Conservation (phyloP, 2,329 filamentous ascomycete species). For the Aspergillus sp. region DNA sequence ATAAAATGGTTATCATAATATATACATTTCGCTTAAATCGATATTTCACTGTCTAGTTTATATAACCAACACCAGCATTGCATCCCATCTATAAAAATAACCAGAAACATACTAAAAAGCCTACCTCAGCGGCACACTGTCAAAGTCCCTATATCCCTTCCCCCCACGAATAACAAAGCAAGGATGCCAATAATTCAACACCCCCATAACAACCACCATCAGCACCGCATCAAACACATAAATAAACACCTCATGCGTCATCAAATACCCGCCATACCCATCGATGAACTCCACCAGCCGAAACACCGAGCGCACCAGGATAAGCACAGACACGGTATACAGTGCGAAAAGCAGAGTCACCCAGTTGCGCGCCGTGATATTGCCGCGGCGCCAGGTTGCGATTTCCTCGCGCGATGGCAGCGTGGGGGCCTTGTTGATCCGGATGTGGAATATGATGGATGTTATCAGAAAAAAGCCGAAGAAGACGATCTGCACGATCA, state of each 20-base stretch:
- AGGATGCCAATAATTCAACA: conserved; percentile 12
- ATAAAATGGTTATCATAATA: too few species aligned
- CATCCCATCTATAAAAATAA: background rate
- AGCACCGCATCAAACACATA: conserved; percentile 10
- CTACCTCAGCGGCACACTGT: background rate
- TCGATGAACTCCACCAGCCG: conserved; percentile 10
- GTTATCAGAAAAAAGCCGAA: conserved; percentile 58
- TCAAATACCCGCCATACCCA: conserved; percentile 6
- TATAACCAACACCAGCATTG: too few species aligned
- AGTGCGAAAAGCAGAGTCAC: conserved; percentile 6
- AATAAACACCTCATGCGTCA: conserved; percentile 3
- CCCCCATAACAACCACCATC: conserved; percentile 10
- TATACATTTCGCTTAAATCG: too few species aligned
- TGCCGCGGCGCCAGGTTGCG: background rate
- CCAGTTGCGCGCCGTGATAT: conserved; percentile 11
- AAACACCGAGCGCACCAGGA: conserved; percentile 23
- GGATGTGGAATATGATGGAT: conserved; percentile 51
- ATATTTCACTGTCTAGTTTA: too few species aligned
- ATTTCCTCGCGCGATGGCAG: conserved; percentile 7
- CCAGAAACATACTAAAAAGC: too few species aligned
- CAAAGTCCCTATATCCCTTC: background rate
- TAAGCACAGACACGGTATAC: conserved; percentile 17
- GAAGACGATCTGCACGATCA: conserved; percentile 58
- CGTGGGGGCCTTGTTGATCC: conserved; percentile 38
- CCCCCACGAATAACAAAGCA: conserved; percentile 2